Percentiles rank a stretch among this genome's conserved stretches.
Evolutionary conservation across 2,329 filamentous ascomycete genomes (phyloP).

Genomic region (Epichloe baconii): DNA sequence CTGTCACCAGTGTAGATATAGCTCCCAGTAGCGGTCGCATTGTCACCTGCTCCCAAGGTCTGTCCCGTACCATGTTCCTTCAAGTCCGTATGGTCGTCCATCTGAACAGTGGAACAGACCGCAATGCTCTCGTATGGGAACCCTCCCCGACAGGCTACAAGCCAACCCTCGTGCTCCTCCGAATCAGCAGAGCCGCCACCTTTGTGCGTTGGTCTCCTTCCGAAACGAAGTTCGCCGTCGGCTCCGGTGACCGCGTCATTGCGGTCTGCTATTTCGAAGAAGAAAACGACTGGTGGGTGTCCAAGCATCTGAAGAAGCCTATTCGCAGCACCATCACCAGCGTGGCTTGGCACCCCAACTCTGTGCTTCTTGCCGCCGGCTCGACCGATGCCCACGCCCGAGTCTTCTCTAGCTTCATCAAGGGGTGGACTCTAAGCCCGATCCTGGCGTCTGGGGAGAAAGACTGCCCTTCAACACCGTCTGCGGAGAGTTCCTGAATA

Average conservation of each 20-base stretch:
- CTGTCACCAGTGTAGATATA: constrained; percentile 91
- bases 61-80: not conserved
- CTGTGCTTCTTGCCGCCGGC: constrained; percentile 82
- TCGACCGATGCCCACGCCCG: constrained; percentile 95
- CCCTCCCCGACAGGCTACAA: constrained; percentile 88
- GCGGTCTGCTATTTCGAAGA: constrained; percentile 98
- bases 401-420: constrained; percentile 92
- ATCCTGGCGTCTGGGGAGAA: constrained; percentile 87
- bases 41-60: constrained; percentile 93
- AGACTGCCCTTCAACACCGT: constrained; percentile 95
- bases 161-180: constrained; percentile 88
- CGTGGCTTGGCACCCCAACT: constrained; percentile 95
- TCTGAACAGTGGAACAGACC: constrained; percentile 42
- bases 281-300: constrained; percentile 99
- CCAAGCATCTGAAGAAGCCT: constrained; percentile 98
- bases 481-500: constrained; percentile 91
- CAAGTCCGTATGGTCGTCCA: no score
- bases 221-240: constrained; percentile 95
- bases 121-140: constrained; percentile 97
- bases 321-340: constrained; percentile 95
- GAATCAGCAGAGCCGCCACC: constrained; percentile 92
- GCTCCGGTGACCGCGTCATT: constrained; percentile 88
- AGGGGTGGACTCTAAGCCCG: constrained; percentile 76
- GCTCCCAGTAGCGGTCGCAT: constrained; percentile 83
- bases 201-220: constrained; percentile 96